Conservation (phyloP, 192 early-diverging fungal genomes). For the Borealophlyctis nickersoniae region DNA sequence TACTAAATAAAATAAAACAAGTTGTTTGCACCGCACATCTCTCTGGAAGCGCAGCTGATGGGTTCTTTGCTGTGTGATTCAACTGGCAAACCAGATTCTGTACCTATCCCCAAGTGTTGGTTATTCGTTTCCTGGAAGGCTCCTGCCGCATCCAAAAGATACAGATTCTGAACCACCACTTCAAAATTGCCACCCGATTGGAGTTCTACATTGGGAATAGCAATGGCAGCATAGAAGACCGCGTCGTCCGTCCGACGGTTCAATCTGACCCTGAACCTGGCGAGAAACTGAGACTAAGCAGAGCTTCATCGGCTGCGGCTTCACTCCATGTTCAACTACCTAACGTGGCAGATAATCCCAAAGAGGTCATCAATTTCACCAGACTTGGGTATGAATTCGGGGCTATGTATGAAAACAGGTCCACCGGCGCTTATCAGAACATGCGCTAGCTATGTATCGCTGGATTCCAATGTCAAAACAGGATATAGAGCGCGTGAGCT, state of each 20-base stretch:
- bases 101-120: constrained; percentile 66
- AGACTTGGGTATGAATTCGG: constrained; percentile 2
- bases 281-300: too few relatives aligned
- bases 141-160: constrained; percentile 59
- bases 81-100: constrained; percentile 64
- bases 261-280: too few relatives aligned
- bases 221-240: too few relatives aligned
- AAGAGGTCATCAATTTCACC: too few relatives aligned
- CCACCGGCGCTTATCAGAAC: neutral
- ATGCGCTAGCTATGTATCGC: constrained; percentile 68
- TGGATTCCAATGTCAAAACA: constrained; percentile 60
- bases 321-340: too few relatives aligned
- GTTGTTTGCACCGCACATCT: neutral
- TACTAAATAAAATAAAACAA: too few relatives aligned
- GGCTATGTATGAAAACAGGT: constrained; percentile 6
- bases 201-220: constrained; percentile 68
- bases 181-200: constrained; percentile 70
- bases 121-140: constrained; percentile 54
- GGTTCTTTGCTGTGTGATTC: neutral
- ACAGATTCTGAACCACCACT: constrained; percentile 73
- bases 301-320: too few relatives aligned
- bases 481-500: constrained; percentile 68
- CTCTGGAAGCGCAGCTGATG: neutral
- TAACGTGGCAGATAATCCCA: too few relatives aligned
- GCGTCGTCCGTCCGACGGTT: too few relatives aligned